A percentile compares a stretch with the other conserved stretches of the same genome.
phyloP scores from a whole-genome alignment of 495 filamentous ascomycete species.

The Tuber melanosporum region DNA sequence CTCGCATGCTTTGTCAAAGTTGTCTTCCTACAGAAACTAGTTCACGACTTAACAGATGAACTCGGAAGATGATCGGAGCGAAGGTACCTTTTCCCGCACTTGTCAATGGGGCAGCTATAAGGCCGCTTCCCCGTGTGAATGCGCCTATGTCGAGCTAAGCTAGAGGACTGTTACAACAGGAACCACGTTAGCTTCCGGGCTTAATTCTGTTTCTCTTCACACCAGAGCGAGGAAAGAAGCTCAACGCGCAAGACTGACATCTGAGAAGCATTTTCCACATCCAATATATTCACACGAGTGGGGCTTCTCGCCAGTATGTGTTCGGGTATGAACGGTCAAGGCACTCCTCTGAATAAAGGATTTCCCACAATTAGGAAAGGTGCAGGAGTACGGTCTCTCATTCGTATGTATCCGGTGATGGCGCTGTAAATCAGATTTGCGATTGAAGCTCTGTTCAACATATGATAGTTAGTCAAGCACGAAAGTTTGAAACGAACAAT shows the following conservation, averaged over 20 bases:
- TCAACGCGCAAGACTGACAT: constrained; percentile 52
- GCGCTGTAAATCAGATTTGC: constrained; percentile 83
- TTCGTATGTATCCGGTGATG: constrained; percentile 89
- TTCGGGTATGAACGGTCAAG: constrained; percentile 76
- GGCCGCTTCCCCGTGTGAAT: constrained; percentile 81
- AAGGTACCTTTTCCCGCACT: constrained; percentile 71
- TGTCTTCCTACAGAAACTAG: constrained; percentile 80
- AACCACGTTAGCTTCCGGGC: constrained; percentile 42
- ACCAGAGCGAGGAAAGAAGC: constrained; percentile 9
- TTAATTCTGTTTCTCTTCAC: background rate
- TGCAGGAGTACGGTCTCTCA: constrained; percentile 74
- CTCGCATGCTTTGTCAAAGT: constrained; percentile 79
- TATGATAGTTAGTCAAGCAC: constrained; percentile 32
- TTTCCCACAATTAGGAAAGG: constrained; percentile 65
- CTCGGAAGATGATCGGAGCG: constrained; percentile 22
- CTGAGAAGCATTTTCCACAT: constrained; percentile 82
- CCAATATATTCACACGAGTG: constrained; percentile 71
- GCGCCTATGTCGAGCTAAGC: constrained; percentile 75
- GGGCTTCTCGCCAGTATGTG: constrained; percentile 85
- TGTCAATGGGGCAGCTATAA: constrained; percentile 70
- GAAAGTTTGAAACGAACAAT: constrained; percentile 13
- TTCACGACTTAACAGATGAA: constrained; percentile 35
- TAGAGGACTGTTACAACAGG: constrained; percentile 60
- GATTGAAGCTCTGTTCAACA: constrained; percentile 68
- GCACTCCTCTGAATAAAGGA: constrained; percentile 88